These are phyloP conservation scores for Cucumis hystrix DNA, from an alignment of 306 rosid genomes.

Conservation along the genomic window DNA sequence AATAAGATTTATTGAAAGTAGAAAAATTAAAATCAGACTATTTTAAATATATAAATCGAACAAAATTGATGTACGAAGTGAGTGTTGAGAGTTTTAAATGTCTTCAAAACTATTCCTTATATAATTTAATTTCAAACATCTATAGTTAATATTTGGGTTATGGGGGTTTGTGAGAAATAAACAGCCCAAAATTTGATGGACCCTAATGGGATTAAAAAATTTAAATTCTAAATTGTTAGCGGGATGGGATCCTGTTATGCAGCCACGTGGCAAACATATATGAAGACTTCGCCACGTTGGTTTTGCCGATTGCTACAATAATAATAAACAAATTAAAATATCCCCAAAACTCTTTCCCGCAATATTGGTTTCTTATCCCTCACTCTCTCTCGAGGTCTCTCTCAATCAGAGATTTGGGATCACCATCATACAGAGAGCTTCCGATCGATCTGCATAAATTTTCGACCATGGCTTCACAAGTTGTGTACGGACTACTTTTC, in stretches of 20 bases:
- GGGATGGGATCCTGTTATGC: neutral
- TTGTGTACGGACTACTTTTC: slow-evolving; percentile 4
- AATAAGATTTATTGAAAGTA: too few species aligned
- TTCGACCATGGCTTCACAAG: neutral
- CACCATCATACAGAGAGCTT: neutral
- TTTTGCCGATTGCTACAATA: neutral
- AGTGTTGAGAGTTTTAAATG: too few species aligned
- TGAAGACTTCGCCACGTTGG: neutral
- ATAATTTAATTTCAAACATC: too few species aligned
- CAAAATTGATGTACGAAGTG: too few species aligned
- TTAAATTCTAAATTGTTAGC: too few species aligned
- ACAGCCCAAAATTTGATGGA: too few species aligned
- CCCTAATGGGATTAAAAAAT: too few species aligned
- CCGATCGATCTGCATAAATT: neutral
- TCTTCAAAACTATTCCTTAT: too few species aligned
- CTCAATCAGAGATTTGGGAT: neutral
- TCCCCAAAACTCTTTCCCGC: neutral
- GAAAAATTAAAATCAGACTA: too few species aligned
- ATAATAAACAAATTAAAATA: neutral
- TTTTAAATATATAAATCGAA: too few species aligned
- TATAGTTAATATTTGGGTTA: too few species aligned
- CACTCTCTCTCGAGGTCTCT: neutral
- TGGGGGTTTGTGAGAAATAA: too few species aligned
- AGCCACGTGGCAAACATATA: neutral
- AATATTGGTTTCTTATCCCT: neutral